Evolutionary conservation across 495 filamentous ascomycete genomes (phyloP).

Genomic region (Penicillium chermesinum): DNA sequence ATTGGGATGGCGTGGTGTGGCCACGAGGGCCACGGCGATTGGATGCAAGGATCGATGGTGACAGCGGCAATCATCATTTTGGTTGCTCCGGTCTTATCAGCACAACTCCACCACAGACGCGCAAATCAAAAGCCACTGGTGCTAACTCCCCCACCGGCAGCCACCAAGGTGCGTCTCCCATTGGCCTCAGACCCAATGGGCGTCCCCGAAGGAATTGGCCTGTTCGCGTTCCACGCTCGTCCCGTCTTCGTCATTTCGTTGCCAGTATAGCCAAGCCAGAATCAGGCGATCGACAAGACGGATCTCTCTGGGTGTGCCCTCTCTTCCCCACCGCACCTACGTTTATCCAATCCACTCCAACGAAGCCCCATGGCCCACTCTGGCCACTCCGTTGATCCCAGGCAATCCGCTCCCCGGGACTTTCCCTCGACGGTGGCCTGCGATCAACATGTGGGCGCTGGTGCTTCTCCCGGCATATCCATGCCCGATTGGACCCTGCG

Average conservation of each 20-base stretch:
- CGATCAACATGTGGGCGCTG: neutral
- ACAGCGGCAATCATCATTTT: conserved; percentile 25
- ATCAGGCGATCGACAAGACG: conserved; percentile 12
- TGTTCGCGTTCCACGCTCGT: conserved; percentile 10
- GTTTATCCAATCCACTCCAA: neutral
- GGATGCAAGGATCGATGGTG: conserved; percentile 18
- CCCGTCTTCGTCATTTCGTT: conserved; percentile 20
- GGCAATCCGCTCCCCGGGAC: neutral
- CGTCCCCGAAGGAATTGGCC: conserved; percentile 5
- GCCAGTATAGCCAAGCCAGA: conserved; percentile 6
- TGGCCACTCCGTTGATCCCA: neutral
- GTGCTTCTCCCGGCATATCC: conserved; percentile 11
- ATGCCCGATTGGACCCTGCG: conserved; percentile 8
- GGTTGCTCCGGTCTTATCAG: conserved; percentile 21
- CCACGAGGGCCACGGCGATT: conserved; percentile 24
- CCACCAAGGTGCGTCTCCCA: neutral
- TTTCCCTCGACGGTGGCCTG: neutral
- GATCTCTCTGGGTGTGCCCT: conserved; percentile 7
- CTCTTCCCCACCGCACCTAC: neutral
- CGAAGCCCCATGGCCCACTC: too few relatives aligned
- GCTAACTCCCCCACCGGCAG: neutral
- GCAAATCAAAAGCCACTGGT: neutral
- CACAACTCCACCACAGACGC: conserved; percentile 1
- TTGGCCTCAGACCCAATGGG: neutral
- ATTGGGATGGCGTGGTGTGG: conserved; percentile 14